A percentile compares a stretch with the other conserved stretches of the same genome.
Conservation (phyloP, 345 rosid species). For the Syzygium oleosum region DNA sequence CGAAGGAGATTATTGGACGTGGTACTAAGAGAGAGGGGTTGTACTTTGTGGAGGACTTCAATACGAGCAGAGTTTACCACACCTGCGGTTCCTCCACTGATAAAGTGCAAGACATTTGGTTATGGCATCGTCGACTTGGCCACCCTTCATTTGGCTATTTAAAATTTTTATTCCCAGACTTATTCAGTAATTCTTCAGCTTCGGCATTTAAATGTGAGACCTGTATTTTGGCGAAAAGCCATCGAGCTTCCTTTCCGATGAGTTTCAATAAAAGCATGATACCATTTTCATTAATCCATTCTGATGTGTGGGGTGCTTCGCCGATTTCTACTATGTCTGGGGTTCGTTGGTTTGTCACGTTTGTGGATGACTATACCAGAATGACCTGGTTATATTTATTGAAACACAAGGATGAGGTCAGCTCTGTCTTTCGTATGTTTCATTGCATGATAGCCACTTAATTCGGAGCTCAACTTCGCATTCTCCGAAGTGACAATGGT, state of each 20-base stretch:
- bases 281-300: background rate
- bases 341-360: conserved; percentile 1
- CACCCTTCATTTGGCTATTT: background rate
- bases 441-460: background rate
- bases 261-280: background rate
- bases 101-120: background rate
- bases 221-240: background rate
- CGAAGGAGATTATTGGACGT: background rate
- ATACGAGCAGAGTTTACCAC: too few species aligned
- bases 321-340: background rate
- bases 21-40: background rate
- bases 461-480: background rate
- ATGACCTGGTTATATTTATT: conserved; percentile 1
- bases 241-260: background rate
- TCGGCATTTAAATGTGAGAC: background rate
- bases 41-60: background rate
- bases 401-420: background rate
- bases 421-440: background rate
- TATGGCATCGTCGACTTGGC: background rate
- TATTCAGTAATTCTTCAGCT: background rate
- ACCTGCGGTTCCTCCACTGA: background rate
- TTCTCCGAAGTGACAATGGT: background rate
- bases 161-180: background rate
- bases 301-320: background rate
- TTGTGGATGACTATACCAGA: background rate